Base-by-base conservation (phyloP, 768 basidiomycete genomes). In the Leccinum arenicola region DNA sequence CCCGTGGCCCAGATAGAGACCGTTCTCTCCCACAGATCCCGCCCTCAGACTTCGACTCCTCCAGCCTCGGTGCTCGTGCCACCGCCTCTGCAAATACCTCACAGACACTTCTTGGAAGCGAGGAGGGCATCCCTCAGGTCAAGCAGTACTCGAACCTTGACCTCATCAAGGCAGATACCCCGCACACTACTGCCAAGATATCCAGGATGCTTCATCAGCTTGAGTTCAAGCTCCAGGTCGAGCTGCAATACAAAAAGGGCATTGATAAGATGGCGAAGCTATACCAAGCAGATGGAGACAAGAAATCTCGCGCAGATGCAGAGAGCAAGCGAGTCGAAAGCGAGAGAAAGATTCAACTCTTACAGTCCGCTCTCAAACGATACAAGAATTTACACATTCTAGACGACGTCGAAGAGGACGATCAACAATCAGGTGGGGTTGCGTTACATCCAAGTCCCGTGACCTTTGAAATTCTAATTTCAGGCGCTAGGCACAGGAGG, bases 201-300 rank as follows among this genome's bases (percentile, higher is more conserved):
- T 92, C 94, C 45, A 86, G 86, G 66, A 98, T 98, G 95, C 85
- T 98, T 52, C 95, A 98, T 75, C 95, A 98, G 75, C 87, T 99
- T 61, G 95, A 98, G 76, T 99, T 98, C 84, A 99, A 99, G 78
- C 86, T 98, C 56, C 93, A 96, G 74, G 93, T 99, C 63, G 97
- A 99, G 76, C 85, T 90, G 78, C 95, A 98, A 76, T 98, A 98
- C 80, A 96, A 95, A 80, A 84, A 88, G 72, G 97, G 97, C 45
- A 97, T 98, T 63, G 95, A 98, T 77, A 98, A 98, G 80, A 99
- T 99, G 97, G 91, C 89, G 38, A 95, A 91, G 75, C 82, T 98
- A 33, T 98, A 98, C 73, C 87, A 93, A 68, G 92, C 90, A 6
- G 97, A 99, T 68, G 96, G 95, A 55, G 97, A 99, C 79, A 96